Conservation (phyloP, 2,329 filamentous ascomycete species). For the Apiospora marii region DNA sequence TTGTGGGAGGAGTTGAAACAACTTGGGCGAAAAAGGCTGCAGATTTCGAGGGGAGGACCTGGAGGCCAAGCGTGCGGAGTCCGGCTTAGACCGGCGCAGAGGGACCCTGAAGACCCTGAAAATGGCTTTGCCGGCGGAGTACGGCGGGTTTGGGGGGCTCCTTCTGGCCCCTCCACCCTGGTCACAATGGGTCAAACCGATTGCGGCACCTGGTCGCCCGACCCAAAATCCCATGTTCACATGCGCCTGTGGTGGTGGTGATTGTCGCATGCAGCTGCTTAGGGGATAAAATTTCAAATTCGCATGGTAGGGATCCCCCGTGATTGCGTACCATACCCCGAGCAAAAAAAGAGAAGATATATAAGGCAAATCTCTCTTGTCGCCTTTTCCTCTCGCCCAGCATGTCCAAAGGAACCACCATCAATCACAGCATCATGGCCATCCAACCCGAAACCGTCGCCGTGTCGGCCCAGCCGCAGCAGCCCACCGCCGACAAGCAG, state of each 20-base stretch:
- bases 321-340: neutral
- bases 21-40: neutral
- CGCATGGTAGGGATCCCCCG: neutral
- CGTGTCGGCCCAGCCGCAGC: neutral
- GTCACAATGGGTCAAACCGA: slow-evolving; percentile 9
- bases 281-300: slow-evolving; percentile 12
- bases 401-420: slow-evolving; percentile 2
- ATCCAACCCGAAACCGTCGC: slow-evolving; percentile 19
- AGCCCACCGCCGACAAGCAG: neutral
- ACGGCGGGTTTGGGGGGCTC: neutral
- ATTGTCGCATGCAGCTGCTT: slow-evolving; percentile 1
- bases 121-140: neutral
- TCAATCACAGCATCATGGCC: slow-evolving; percentile 19
- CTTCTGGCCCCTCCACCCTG: neutral
- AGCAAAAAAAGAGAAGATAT: neutral
- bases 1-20: neutral
- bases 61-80: neutral
- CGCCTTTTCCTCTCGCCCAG: neutral
- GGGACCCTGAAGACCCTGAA: slow-evolving; percentile 7
- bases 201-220: slow-evolving; percentile 11
- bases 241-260: neutral
- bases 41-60: neutral
- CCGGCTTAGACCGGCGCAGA: slow-evolving; percentile 17
- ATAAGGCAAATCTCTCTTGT: no score
- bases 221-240: slow-evolving; percentile 1